Evolutionary conservation across 116 monocot genomes (phyloP).

Genomic region (Trichopus zeylanicus): DNA sequence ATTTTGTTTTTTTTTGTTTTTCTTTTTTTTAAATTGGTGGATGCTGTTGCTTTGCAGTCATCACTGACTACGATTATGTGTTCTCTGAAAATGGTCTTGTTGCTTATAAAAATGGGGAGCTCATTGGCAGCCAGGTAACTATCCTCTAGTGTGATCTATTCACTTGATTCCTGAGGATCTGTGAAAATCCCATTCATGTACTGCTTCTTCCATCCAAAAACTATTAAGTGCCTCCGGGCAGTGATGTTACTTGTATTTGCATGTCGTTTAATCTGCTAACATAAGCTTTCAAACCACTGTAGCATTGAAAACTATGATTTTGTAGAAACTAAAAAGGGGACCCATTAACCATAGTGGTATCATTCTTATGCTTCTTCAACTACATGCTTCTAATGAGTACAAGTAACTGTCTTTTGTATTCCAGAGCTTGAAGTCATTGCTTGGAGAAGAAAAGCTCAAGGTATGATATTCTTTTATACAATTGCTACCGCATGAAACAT

Average conservation of each 20-base stretch:
- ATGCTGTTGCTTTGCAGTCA: constrained; percentile 46
- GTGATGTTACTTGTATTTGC: too few relatives aligned
- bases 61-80: constrained; percentile 75
- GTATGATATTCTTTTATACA: constrained; percentile 22
- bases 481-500: background rate
- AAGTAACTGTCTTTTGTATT: background rate
- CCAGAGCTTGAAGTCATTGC: constrained; percentile 81
- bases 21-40: background rate
- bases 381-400: background rate
- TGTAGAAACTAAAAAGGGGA: too few relatives aligned
- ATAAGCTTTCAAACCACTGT: too few relatives aligned
- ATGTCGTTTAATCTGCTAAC: too few relatives aligned
- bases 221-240: too few relatives aligned
- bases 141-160: background rate
- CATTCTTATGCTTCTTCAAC: too few relatives aligned
- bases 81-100: constrained; percentile 97
- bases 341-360: too few relatives aligned
- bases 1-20: background rate
- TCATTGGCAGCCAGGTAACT: constrained; percentile 73
- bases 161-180: background rate
- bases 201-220: too few relatives aligned
- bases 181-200: too few relatives aligned
- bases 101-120: constrained; percentile 82
- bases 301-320: too few relatives aligned
- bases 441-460: constrained; percentile 91